Evolutionary conservation across 805 yeast species (phyloP).

Genomic region (Pichia thaimueangensis): DNA sequence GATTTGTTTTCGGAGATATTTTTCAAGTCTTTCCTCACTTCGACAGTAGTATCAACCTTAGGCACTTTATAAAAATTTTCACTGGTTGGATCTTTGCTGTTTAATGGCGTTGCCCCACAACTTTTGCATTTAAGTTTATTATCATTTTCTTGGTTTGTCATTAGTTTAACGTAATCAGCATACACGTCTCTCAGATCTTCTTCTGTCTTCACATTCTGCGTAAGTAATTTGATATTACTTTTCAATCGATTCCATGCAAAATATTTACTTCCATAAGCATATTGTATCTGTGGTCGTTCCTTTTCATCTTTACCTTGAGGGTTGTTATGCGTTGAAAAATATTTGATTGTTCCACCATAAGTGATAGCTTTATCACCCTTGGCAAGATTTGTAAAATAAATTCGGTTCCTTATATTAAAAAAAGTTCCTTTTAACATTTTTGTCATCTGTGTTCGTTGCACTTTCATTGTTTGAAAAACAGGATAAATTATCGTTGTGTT

Average conservation of each 20-base stretch:
- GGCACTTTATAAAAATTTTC: constrained; percentile 36
- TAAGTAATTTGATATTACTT: neutral
- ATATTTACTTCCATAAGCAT: neutral
- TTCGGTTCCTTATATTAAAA: too few species aligned
- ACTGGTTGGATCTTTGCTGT: constrained; percentile 27
- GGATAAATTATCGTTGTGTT: too few species aligned
- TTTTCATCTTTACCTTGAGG: too few species aligned
- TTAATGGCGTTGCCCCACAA: constrained; percentile 48
- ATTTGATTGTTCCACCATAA: too few species aligned
- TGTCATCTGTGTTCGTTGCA: too few species aligned
- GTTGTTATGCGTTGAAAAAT: too few species aligned
- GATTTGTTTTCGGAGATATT: neutral
- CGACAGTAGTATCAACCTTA: neutral
- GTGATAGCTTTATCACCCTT: too few species aligned
- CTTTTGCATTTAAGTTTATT: constrained; percentile 34
- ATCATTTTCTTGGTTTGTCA: constrained; percentile 1
- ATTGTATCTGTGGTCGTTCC: too few species aligned
- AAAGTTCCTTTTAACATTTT: too few species aligned
- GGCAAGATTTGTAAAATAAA: too few species aligned
- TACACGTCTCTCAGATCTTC: neutral
- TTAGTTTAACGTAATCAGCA: constrained; percentile 4
- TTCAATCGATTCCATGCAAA: neutral
- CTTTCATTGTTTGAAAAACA: too few species aligned
- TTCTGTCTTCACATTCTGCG: neutral
- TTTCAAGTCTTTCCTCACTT: neutral